Evolutionary conservation across 2,329 filamentous ascomycete genomes (phyloP), one percentile per base, ranked within the genome.

Genomic region (Alternaria incomplexa): DNA sequence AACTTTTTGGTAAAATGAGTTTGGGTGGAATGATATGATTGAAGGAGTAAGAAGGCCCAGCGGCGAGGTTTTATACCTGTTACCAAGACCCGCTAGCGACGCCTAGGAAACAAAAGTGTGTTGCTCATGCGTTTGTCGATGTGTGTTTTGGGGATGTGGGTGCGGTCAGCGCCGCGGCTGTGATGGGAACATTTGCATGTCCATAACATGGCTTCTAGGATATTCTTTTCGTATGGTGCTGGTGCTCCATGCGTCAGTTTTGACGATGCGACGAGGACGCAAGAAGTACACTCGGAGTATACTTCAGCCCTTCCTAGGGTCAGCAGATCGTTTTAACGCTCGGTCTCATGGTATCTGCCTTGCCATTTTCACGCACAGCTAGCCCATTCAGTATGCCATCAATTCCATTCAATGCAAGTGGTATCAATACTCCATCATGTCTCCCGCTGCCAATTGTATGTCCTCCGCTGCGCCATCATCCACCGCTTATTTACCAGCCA

Each of bases 401-500:
- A 52, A 40, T 36, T 52, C 48, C 48, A 52, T 52, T 23, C 48
- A 52, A 52, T 52, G 48, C 48, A 52, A 52, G 48, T 52, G 48
- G 48, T 52, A 52, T 52, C 48, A 52, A 52, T 52, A 52, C 48
- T 52, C 48, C 48, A 52, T 52, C 17, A 36, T n/a, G n/a, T n/a
- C n/a, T n/a, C n/a, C n/a, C n/a, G n/a, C n/a, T n/a, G n/a, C n/a
- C n/a, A n/a, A n/a, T n/a, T n/a, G n/a, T n/a, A n/a, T n/a, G n/a
- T n/a, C n/a, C n/a, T n/a, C n/a, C n/a, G n/a, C n/a, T n/a, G n/a
- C n/a, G n/a, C n/a, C n/a, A n/a, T n/a, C n/a, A n/a, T n/a, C n/a
- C n/a, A n/a, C n/a, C n/a, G n/a, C n/a, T 62, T 48, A 62, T 43
- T 62, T 58, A 28, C 25, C 32, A 22, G 47, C 61, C 67, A 96